A percentile compares a stretch with the other conserved stretches of the same genome.
Conservation (phyloP, 768 basidiomycete genomes). For the Termitomyces sp. region DNA sequence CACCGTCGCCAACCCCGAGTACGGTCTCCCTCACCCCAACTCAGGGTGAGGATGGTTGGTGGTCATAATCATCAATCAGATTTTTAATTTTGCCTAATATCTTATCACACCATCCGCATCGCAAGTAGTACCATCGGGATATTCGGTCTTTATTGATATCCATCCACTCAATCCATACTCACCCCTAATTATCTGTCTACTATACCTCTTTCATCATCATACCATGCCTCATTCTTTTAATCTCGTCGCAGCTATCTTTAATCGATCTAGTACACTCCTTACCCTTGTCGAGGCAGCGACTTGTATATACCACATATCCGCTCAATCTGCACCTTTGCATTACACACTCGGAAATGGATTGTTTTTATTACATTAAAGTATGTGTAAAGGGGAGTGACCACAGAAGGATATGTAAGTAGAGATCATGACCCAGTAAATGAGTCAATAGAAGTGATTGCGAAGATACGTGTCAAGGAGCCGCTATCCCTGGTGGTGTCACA, state of each 20-base stretch:
- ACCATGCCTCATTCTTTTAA: constrained; percentile 2
- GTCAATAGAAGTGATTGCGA: neutral
- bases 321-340: neutral
- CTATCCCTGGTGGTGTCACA: neutral
- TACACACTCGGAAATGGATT: constrained; percentile 1
- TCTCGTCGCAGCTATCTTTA: neutral
- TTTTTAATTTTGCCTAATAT: neutral
- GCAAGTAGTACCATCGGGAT: constrained; percentile 2
- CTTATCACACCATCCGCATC: constrained; percentile 4
- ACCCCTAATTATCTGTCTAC: neutral
- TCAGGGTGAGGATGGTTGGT: constrained; percentile 75
- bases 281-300: neutral
- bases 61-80: constrained; percentile 34
- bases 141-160: neutral
- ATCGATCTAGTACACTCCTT: neutral
- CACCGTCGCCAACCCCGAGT: constrained; percentile 72
- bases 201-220: constrained; percentile 1
- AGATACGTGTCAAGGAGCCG: neutral
- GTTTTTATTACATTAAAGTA: neutral
- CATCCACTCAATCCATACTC: neutral
- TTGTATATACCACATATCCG: neutral
- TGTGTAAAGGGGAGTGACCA: neutral
- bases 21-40: constrained; percentile 69
- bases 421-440: neutral
- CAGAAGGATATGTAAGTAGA: neutral